Conservation (phyloP, 352 stramenopile species). For the Globisporangium abappressorium region DNA sequence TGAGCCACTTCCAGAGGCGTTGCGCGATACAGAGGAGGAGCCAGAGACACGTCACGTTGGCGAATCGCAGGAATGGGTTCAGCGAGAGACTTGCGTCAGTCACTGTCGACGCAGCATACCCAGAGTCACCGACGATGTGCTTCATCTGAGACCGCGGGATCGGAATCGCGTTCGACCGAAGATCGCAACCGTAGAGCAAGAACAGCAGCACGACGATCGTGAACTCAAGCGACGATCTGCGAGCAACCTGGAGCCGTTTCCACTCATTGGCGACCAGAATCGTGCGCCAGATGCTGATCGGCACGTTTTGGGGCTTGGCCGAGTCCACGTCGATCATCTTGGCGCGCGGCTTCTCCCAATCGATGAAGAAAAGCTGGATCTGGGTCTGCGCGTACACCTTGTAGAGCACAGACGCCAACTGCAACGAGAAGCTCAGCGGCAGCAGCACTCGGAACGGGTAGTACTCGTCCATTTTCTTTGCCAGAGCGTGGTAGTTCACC, state of each 20-base stretch:
- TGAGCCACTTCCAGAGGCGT: constrained; percentile 87
- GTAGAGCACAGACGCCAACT: constrained; percentile 69
- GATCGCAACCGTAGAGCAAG: constrained; percentile 78
- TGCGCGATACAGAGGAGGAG: constrained; percentile 68
- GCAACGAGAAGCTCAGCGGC: constrained; percentile 76
- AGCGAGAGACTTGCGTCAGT: constrained; percentile 33
- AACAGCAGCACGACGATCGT: constrained; percentile 86
- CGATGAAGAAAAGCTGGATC: constrained; percentile 89
- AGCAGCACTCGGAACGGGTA: constrained; percentile 83
- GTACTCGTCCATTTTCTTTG: constrained; percentile 77
- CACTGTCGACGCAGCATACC: constrained; percentile 25
- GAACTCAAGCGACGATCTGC: constrained; percentile 78
- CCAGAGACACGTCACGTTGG: constrained; percentile 86
- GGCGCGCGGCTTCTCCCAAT: constrained; percentile 91
- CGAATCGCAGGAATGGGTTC: constrained; percentile 91
- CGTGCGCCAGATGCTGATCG: constrained; percentile 92
- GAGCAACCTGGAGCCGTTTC: constrained; percentile 86
- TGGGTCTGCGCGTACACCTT: constrained; percentile 78
- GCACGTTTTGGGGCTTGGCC: constrained; percentile 35
- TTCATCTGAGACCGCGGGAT: constrained; percentile 54
- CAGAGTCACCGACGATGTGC: constrained; percentile 36
- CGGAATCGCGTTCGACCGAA: constrained; percentile 46
- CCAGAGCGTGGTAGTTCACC: constrained; percentile 43
- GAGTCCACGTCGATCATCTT: constrained; percentile 62
- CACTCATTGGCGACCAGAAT: constrained; percentile 94